A percentile compares a stretch with the other conserved stretches of the same genome.
Evolutionary conservation across 768 basidiomycete species (phyloP).

Genomic region (Strobilomyces echinocephalus): DNA sequence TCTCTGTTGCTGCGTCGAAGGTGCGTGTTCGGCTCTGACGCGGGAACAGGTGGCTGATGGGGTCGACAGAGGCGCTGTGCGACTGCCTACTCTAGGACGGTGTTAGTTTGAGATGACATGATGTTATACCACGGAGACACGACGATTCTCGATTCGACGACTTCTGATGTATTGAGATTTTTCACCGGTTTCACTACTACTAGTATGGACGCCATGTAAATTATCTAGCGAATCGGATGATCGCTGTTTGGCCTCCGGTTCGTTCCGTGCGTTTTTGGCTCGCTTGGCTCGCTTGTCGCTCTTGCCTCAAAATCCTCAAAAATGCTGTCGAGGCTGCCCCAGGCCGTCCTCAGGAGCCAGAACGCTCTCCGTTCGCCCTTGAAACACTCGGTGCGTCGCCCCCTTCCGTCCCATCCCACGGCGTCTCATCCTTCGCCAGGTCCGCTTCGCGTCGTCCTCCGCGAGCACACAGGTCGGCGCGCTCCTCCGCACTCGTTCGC

Average conservation of each 20-base stretch:
- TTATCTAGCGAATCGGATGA: slow-evolving; percentile 23
- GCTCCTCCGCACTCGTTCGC: background rate
- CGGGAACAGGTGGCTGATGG: slow-evolving; percentile 22
- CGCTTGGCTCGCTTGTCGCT: slow-evolving; percentile 39
- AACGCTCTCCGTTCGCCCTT: slow-evolving; percentile 41
- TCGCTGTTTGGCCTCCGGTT: slow-evolving; percentile 27
- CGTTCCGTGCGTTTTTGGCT: slow-evolving; percentile 42
- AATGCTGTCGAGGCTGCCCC: slow-evolving; percentile 83
- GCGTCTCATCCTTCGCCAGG: slow-evolving; percentile 36
- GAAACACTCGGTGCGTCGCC: slow-evolving; percentile 44
- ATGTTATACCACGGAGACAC: slow-evolving; percentile 13
- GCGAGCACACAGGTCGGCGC: slow-evolving; percentile 59
- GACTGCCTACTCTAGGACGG: slow-evolving; percentile 56
- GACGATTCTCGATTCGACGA: slow-evolving; percentile 10
- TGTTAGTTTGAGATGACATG: slow-evolving; percentile 5
- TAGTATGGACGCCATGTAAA: slow-evolving; percentile 23
- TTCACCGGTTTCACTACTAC: slow-evolving; percentile 3
- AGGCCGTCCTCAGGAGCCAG: slow-evolving; percentile 62
- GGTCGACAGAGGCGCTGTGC: slow-evolving; percentile 54
- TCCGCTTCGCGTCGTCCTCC: slow-evolving; percentile 67
- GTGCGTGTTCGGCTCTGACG: slow-evolving; percentile 29
- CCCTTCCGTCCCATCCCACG: background rate
- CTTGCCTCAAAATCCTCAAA: slow-evolving; percentile 48
- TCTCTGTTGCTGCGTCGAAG: slow-evolving; percentile 51
- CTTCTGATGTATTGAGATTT: slow-evolving; percentile 16